Evolutionary conservation across 495 filamentous ascomycete genomes (phyloP), one percentile per base, ranked within the genome.

Genomic region (Xylaria telfairii): DNA sequence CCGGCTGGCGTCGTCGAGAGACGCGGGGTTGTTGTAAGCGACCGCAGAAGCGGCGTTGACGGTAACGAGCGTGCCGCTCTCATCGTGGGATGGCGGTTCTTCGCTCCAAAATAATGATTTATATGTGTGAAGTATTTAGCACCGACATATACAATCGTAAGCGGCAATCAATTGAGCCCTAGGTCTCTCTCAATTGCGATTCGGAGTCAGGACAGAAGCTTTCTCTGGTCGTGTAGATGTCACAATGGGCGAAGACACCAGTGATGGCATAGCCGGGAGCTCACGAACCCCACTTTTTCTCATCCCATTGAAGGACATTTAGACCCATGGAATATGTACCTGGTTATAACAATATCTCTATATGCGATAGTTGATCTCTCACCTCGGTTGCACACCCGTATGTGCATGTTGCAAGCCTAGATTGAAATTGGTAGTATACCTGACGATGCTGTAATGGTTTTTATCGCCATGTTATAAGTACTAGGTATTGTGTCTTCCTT

Each of bases 21-120:
- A n/a, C 46, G 46, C 68, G 65, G 37, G 65, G 28, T 8, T 17
- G 69, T 17, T 10, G 63, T 21, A 21, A 62, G 30, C 0, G 44
- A 71, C 63, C 69, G 69, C 62, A 75, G 28, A 39, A 70, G 19
- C 39, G 70, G 34, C 47, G 68, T 42, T 26, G 67, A 51, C 44
- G 65, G 69, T 30, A 73, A 56, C 12, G 74, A 69, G 41, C 71
- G 70, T 69, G 71, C 70, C 9, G 76, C 67, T 61, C 73, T 76
- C 76, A 78, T 78, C 44, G 57, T 68, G 73, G 67, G 39, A 32
- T 39, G 51, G 26, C 26, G 19, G 3, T 37, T 49, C 39, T 41
- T 32, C 41, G 37, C 39, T 9, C 54, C 12, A 34, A 10, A 19
- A 39, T 4, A 24, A 12, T 0, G 37, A 2, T 1, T 59, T 34